Evolutionary conservation across 768 basidiomycete genomes (phyloP).

Genomic region (Xerocomus brunneocitrinus): DNA sequence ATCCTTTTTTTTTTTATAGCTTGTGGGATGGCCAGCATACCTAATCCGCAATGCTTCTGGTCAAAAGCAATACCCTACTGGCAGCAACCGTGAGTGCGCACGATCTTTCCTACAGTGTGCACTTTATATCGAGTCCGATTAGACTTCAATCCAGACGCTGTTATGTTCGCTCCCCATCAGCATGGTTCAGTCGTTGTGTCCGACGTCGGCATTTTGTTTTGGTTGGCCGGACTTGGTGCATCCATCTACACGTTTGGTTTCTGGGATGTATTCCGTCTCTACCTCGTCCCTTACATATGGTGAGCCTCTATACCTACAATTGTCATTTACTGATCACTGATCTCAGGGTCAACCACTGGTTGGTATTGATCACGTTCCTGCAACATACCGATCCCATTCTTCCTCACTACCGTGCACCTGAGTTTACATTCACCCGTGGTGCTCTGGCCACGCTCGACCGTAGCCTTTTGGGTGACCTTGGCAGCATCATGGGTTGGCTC

Average conservation of each 20-base stretch:
- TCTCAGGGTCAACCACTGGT: constrained; percentile 83
- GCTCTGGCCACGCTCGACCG: constrained; percentile 91
- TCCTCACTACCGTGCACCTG: constrained; percentile 85
- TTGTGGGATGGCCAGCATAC: constrained; percentile 86
- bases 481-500: constrained; percentile 77
- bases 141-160: constrained; percentile 76
- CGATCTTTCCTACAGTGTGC: background rate
- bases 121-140: background rate
- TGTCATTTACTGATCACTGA: background rate
- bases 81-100: constrained; percentile 67
- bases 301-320: constrained; percentile 11
- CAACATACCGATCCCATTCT: constrained; percentile 96
- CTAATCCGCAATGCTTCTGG: constrained; percentile 80
- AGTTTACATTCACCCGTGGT: constrained; percentile 92
- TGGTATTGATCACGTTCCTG: constrained; percentile 93
- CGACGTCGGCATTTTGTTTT: constrained; percentile 74
- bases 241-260: constrained; percentile 63
- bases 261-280: constrained; percentile 68
- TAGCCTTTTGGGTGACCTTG: constrained; percentile 70
- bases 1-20: constrained; percentile 31
- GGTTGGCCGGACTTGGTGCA: constrained; percentile 55
- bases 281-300: constrained; percentile 89
- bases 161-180: constrained; percentile 86
- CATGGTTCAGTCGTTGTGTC: constrained; percentile 72
- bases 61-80: constrained; percentile 71